phyloP scores from a whole-genome alignment of 371 early-diverging fungal species.

The Mortierella polycephala region DNA sequence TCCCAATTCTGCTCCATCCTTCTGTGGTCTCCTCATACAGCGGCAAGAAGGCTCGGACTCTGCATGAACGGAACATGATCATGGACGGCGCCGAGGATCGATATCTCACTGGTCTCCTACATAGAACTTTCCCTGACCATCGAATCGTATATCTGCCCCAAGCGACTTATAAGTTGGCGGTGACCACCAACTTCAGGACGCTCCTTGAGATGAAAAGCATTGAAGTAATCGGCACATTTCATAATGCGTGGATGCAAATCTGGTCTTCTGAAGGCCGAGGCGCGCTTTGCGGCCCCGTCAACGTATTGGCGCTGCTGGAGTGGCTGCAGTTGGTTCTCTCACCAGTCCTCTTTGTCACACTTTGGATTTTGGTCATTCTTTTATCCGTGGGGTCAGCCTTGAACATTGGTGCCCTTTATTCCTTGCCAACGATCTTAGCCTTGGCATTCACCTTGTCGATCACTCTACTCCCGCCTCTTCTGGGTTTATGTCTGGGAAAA shows the following conservation, averaged over 20 bases:
- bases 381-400: slow-evolving; percentile 15
- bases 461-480: slow-evolving; percentile 85
- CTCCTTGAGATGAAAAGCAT: slow-evolving; percentile 92
- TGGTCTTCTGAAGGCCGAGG: slow-evolving; percentile 85
- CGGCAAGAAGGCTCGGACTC: slow-evolving; percentile 89
- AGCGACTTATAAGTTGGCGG: slow-evolving; percentile 91
- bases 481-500: slow-evolving; percentile 62
- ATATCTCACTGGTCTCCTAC: slow-evolving; percentile 98
- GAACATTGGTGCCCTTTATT: slow-evolving; percentile 13
- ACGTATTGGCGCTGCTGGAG: slow-evolving; percentile 93
- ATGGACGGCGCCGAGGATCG: slow-evolving; percentile 96
- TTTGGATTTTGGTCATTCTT: background rate
- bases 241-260: slow-evolving; percentile 26
- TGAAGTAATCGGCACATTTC: slow-evolving; percentile 80
- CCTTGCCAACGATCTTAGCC: slow-evolving; percentile 62
- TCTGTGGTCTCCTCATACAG: slow-evolving; percentile 91
- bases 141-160: slow-evolving; percentile 93
- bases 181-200: slow-evolving; percentile 80
- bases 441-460: slow-evolving; percentile 75
- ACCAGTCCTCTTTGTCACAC: slow-evolving; percentile 83
- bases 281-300: slow-evolving; percentile 96
- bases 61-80: slow-evolving; percentile 98
- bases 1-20: slow-evolving; percentile 89
- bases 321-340: slow-evolving; percentile 93
- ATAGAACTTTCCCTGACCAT: slow-evolving; percentile 92